Conservation (phyloP, 2,329 filamentous ascomycete genomes). For the Elsinoe necatrix region DNA sequence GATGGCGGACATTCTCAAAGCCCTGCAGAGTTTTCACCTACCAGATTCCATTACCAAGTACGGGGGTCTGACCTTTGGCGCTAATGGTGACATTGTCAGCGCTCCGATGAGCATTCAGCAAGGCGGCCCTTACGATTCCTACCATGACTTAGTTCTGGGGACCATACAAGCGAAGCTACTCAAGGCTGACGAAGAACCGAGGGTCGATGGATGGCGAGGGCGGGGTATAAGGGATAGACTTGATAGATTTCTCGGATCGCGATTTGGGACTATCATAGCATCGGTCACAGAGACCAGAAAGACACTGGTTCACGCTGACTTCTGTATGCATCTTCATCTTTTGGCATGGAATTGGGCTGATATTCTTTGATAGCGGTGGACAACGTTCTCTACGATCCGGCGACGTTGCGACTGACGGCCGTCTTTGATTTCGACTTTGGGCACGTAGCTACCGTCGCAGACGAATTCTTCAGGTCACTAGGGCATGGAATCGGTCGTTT, state of each 20-base stretch:
- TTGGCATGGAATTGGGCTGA: background rate
- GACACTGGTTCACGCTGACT: slow-evolving; percentile 14
- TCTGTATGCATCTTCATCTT: slow-evolving; percentile 9
- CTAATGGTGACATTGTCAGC: slow-evolving; percentile 9
- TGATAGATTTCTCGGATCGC: background rate
- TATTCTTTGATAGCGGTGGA: slow-evolving; percentile 1
- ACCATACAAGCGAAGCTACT: slow-evolving; percentile 4
- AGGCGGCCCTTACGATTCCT: slow-evolving; percentile 12
- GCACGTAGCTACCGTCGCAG: background rate
- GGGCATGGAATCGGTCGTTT: slow-evolving; percentile 2
- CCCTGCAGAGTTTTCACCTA: slow-evolving; percentile 4
- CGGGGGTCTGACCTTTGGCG: slow-evolving; percentile 12
- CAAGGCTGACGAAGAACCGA: slow-evolving; percentile 1
- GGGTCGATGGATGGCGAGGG: slow-evolving; percentile 9
- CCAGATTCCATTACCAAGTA: background rate
- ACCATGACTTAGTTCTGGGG: background rate
- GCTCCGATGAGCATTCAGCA: background rate
- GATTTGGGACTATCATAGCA: background rate
- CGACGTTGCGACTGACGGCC: background rate
- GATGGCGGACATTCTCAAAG: slow-evolving; percentile 13
- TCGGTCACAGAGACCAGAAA: background rate
- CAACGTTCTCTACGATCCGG: slow-evolving; percentile 12
- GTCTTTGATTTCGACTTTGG: slow-evolving; percentile 17
- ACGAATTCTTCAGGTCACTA: slow-evolving; percentile 15
- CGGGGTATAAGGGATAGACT: slow-evolving; percentile 6